Conservation (phyloP, 2,329 filamentous ascomycete species). For the Stemphylium vesicarium region DNA sequence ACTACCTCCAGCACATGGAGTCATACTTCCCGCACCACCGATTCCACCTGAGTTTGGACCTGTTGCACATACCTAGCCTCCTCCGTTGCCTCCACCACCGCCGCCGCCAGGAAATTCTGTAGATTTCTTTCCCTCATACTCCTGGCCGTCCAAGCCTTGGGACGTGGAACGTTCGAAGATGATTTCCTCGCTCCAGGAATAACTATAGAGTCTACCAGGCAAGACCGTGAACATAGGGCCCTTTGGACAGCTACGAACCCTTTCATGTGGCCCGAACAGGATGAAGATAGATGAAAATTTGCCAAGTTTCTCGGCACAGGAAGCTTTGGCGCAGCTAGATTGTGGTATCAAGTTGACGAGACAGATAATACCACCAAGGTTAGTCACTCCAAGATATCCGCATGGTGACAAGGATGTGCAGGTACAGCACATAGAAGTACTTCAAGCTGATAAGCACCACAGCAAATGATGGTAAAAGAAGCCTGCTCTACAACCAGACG, state of each 20-base stretch:
- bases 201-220: neutral
- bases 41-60: neutral
- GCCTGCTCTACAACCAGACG: neutral
- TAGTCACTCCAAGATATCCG: neutral
- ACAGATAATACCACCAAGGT: conserved; percentile 10
- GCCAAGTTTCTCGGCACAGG: conserved; percentile 10
- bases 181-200: neutral
- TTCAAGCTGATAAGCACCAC: neutral
- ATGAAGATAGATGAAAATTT: conserved; percentile 3
- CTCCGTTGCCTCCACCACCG: neutral
- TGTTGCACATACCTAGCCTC: neutral
- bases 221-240: no score
- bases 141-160: neutral
- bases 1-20: neutral
- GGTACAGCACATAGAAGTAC: neutral
- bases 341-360: conserved; percentile 14
- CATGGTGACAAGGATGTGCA: neutral
- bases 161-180: neutral
- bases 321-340: neutral
- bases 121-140: neutral
- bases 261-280: neutral
- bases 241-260: neutral
- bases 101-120: neutral
- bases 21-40: neutral
- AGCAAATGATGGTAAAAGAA: conserved; percentile 18